Evolutionary conservation across 345 rosid genomes (phyloP), one percentile per base, ranked within the genome.

Genomic region (Eucalyptus cloeziana): DNA sequence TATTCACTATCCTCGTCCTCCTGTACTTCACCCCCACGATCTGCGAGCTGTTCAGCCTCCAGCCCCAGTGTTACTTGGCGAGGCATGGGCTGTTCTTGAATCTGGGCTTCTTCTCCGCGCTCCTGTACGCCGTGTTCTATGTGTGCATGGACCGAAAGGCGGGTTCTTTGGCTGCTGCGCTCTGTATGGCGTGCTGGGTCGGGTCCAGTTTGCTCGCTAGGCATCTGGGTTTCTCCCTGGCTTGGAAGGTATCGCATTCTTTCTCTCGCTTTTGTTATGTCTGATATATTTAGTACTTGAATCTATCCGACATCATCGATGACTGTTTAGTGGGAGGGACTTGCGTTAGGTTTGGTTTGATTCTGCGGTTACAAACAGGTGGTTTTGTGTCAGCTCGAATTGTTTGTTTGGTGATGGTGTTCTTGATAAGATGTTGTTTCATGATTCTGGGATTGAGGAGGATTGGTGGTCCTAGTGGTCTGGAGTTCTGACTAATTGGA

Each of bases 101-200:
- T 86, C 49, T 90, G 33, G 96, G 98, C 49, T 96, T 96, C 91
- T 62, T 96, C 54, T 90, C 91, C 79, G 90, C 98, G 37, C 67
- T 95, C 64, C 25, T 93, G 17, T 97, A 97, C 89, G 96, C 95
- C 51, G 86, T 94, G 71, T 95, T 95, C 85, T 97, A 97, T 85
- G 64, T 95, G 83, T 87, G 90, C 56, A 91, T 96, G 93, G 99
- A 97, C 90, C 91, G 90, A 58, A 97, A 90, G 91, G 97, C 99
- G 86, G 99, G 99, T 7, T 91, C 94, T 81, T 85, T 97, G 76
- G 99, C 95, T 30, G 99, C 97, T 92, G 85, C 96, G 86, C 91
- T 97, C 27, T 97, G 99, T 90, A 92, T 97, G 89, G 93, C 89
- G 64, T 95, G 97, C 90, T 97, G 99, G 99, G 94, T 97, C 47